Evolutionary conservation across 2,329 filamentous ascomycete genomes (phyloP).

Genomic region (Xylaria digitata): DNA sequence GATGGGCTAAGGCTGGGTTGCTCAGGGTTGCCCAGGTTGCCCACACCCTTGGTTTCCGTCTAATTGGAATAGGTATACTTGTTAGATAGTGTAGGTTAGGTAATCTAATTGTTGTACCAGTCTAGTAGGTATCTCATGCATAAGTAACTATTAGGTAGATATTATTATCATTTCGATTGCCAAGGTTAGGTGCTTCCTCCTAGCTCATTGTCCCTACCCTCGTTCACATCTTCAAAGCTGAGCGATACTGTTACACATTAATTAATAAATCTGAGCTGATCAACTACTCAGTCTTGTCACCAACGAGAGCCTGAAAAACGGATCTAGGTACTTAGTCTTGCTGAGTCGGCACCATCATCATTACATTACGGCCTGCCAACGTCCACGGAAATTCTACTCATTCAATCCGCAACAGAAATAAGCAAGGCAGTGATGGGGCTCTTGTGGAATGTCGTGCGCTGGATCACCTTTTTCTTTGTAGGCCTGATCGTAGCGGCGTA

Average conservation of each 20-base stretch:
- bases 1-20: constrained; percentile 2
- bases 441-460: constrained; percentile 47
- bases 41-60: constrained; percentile 4
- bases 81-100: too few relatives aligned
- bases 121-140: too few relatives aligned
- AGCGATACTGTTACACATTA: neutral
- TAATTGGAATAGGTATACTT: too few relatives aligned
- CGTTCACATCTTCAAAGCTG: neutral
- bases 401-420: constrained; percentile 24
- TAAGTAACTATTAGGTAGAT: too few relatives aligned
- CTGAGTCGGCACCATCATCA: constrained; percentile 2
- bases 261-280: neutral
- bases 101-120: too few relatives aligned
- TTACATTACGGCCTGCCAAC: neutral
- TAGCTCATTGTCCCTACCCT: neutral
- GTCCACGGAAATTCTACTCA: neutral
- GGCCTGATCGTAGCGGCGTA: constrained; percentile 26
- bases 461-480: constrained; percentile 52
- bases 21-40: neutral
- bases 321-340: neutral
- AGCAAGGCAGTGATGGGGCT: constrained; percentile 39
- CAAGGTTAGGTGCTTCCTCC: too few relatives aligned
- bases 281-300: neutral
- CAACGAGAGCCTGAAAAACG: neutral
- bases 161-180: too few relatives aligned